Base-by-base conservation (phyloP, 2,329 filamentous ascomycete species). In the Trichoderma gracile region DNA sequence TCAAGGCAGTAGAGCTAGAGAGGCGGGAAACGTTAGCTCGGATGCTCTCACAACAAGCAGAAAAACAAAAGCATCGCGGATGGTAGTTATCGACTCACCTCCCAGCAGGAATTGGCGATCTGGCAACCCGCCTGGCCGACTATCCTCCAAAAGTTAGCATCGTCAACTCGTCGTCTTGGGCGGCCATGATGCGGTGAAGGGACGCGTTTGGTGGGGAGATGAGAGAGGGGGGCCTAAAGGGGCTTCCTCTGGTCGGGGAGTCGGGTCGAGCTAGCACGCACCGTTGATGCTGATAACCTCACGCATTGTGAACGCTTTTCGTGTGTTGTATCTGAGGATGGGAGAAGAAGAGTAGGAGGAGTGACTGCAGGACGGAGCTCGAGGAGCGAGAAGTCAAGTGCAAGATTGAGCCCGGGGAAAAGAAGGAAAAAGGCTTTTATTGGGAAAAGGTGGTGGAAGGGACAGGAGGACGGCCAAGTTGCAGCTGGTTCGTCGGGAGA, bases 41-140 rank as follows among this genome's bases (percentile, higher is more conserved):
- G n/a, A 62, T 25, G 38, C 23, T 46, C 49, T 23, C 46, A 21
- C 55, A 43, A 56, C 55, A 43, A 43, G 14, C 17, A 45, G 17
- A 19, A 23, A 43, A 52, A 23, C 23, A 27, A 9, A 60, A 14
- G 15, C 23, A 42, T 47, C n/a, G 12, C 23, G 12, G 14, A 57
- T 47, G 23, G 45, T 33, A 52, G 10, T 10, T 33, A 33, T 19
- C 43, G 76, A 85, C 92, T 85, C 84, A 99, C 95, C 93, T 99
- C 95, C 95, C 95, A 99, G 89, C 95, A 98, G 75, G 95, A 95
- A 86, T 99, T 99, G 84, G 94, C 95, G 78, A 99, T 99, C 82
- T 99, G 95, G 89, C 95, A 98, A 90, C 95, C 95, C 80, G 95
- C 95, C 88, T 99, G 95, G 83, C 95, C 95, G 86, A 99, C 95